Conservation (phyloP, 768 basidiomycete species). For the Tulasnella sp. region DNA sequence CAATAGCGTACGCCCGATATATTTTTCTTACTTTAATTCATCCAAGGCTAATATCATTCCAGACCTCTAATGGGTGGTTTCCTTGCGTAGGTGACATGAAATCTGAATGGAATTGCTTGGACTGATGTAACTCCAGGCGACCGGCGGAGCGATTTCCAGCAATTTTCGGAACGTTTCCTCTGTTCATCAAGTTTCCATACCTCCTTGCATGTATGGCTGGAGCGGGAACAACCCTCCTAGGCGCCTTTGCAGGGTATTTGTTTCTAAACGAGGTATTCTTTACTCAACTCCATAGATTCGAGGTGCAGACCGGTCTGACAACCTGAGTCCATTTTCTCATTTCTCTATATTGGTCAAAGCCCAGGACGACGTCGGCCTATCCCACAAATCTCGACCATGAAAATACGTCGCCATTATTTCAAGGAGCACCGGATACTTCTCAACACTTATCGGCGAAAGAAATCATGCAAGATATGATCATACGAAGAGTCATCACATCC, state of each 20-base stretch:
- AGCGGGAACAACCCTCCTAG: not conserved
- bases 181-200: slow-evolving; percentile 12
- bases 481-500: slow-evolving; percentile 10
- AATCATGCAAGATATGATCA: slow-evolving; percentile 14
- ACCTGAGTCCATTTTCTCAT: too few species aligned
- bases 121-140: not conserved
- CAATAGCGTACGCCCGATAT: slow-evolving; percentile 10
- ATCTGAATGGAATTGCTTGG: not conserved
- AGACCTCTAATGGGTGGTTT: slow-evolving; percentile 19
- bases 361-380: too few species aligned
- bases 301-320: too few species aligned
- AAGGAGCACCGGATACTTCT: too few species aligned
- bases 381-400: too few species aligned
- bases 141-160: not conserved
- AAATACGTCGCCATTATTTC: too few species aligned
- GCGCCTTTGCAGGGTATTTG: slow-evolving; percentile 5
- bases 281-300: not conserved
- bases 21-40: not conserved
- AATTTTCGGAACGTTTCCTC: slow-evolving; percentile 7
- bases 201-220: slow-evolving; percentile 14
- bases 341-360: too few species aligned
- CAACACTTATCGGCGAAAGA: slow-evolving; percentile 5
- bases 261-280: slow-evolving; percentile 13
- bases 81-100: slow-evolving; percentile 10
- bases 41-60: not conserved